Evolutionary conservation across 768 basidiomycete genomes (phyloP).

Genomic region (Boletus pseudo-olivaceus): DNA sequence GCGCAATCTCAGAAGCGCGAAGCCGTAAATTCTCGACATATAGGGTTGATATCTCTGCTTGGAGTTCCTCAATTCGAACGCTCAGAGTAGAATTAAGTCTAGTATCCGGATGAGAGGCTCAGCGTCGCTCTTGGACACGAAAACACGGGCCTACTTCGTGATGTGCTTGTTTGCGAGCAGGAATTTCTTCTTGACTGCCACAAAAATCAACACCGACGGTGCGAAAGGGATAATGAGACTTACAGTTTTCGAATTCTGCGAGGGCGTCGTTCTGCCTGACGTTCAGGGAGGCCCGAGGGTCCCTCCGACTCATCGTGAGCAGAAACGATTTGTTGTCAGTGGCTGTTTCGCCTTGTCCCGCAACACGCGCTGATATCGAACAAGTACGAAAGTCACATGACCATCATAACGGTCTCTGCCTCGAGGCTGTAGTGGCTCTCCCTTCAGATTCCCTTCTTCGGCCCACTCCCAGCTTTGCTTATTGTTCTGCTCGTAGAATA

Average conservation of each 20-base stretch:
- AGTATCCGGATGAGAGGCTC: conserved; percentile 3
- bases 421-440: conserved; percentile 21
- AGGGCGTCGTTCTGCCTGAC: conserved; percentile 75
- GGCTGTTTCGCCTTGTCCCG: conserved; percentile 19
- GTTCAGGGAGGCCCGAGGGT: conserved; percentile 47
- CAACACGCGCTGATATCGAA: conserved; percentile 37
- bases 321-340: conserved; percentile 17
- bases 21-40: conserved; percentile 81
- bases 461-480: conserved; percentile 6
- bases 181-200: conserved; percentile 89
- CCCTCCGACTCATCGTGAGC: conserved; percentile 34
- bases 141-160: conserved; percentile 58
- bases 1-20: conserved; percentile 75
- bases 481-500: conserved; percentile 6
- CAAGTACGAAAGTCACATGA: conserved; percentile 29
- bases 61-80: conserved; percentile 79
- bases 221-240: conserved; percentile 26
- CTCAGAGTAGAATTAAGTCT: conserved; percentile 86
- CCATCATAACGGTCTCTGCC: conserved; percentile 20
- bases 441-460: conserved; percentile 29
- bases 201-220: conserved; percentile 11
- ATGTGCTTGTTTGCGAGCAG: conserved; percentile 89
- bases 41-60: conserved; percentile 76
- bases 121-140: conserved; percentile 4
- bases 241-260: conserved; percentile 82